Conservation (phyloP, 2,329 filamentous ascomycete species). For the Fusarium tuaranense region DNA sequence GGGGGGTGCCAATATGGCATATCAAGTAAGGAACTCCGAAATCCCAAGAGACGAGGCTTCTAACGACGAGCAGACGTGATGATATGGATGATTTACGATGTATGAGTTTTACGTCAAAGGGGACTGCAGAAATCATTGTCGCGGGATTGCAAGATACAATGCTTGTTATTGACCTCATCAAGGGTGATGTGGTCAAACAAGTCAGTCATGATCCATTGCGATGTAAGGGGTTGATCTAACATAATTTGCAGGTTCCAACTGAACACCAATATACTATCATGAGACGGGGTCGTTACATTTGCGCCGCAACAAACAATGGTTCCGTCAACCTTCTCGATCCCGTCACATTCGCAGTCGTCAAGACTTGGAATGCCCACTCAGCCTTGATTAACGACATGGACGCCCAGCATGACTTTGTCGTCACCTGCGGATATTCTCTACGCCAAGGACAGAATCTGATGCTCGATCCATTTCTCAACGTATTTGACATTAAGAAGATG, state of each 20-base stretch:
- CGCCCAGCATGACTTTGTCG: constrained; percentile 91
- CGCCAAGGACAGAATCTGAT: constrained; percentile 80
- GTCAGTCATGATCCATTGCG: constrained; percentile 47
- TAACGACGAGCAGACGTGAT: constrained; percentile 63
- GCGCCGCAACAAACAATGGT: constrained; percentile 86
- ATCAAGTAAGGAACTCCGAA: constrained; percentile 68
- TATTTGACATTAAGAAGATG: constrained; percentile 94
- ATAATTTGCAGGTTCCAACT: constrained; percentile 68
- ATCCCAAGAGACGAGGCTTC: background rate
- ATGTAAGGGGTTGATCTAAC: constrained; percentile 45
- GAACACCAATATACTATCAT: constrained; percentile 88
- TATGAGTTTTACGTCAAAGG: constrained; percentile 94
- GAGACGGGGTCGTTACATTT: constrained; percentile 91
- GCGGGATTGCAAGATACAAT: constrained; percentile 89
- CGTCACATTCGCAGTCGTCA: constrained; percentile 79
- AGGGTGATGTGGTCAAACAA: constrained; percentile 78
- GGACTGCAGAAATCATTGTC: constrained; percentile 84
- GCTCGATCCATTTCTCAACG: constrained; percentile 92
- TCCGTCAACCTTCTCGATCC: constrained; percentile 89
- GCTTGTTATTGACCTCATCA: constrained; percentile 79
- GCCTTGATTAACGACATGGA: constrained; percentile 97
- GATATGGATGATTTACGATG: constrained; percentile 90
- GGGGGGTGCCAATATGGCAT: constrained; percentile 90
- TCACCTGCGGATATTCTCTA: constrained; percentile 93
- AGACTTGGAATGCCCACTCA: constrained; percentile 90